Evolutionary conservation across 768 basidiomycete genomes (phyloP).

Genomic region (Hypholoma sublateritium): DNA sequence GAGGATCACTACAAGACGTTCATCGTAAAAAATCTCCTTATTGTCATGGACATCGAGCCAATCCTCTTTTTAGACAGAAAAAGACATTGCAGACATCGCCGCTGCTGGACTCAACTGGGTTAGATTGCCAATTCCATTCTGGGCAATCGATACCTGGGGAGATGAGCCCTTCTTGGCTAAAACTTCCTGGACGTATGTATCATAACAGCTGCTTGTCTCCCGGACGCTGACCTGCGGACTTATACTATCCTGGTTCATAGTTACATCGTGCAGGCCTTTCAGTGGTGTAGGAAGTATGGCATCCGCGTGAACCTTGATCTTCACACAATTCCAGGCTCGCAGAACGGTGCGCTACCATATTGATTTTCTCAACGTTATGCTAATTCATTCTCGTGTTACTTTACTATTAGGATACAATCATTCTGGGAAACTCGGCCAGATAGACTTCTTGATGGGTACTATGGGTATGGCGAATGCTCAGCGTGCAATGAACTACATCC

Average conservation of each 20-base stretch:
- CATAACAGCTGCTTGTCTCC: not conserved
- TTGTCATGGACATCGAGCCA: not conserved
- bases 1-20: conserved; percentile 82
- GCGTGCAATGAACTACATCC: conserved; percentile 76
- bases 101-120: conserved; percentile 89
- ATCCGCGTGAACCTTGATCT: conserved; percentile 78
- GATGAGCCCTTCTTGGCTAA: conserved; percentile 78
- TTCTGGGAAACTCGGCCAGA: conserved; percentile 55
- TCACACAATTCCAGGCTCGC: conserved; percentile 79
- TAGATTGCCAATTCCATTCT: conserved; percentile 79
- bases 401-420: conserved; percentile 49
- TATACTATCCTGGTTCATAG: too few relatives aligned
- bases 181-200: conserved; percentile 70
- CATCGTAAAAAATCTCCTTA: conserved; percentile 48
- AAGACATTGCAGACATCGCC: conserved; percentile 89
- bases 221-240: too few relatives aligned
- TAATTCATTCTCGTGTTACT: not conserved
- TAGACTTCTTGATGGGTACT: conserved; percentile 70
- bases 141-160: conserved; percentile 71
- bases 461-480: conserved; percentile 93
- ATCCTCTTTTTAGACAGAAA: conserved; percentile 62
- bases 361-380: not conserved
- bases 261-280: conserved; percentile 74
- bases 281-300: conserved; percentile 86
- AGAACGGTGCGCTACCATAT: conserved; percentile 50